phyloP scores from a whole-genome alignment of 441 rosid genomes.

The Populus hybrid region DNA sequence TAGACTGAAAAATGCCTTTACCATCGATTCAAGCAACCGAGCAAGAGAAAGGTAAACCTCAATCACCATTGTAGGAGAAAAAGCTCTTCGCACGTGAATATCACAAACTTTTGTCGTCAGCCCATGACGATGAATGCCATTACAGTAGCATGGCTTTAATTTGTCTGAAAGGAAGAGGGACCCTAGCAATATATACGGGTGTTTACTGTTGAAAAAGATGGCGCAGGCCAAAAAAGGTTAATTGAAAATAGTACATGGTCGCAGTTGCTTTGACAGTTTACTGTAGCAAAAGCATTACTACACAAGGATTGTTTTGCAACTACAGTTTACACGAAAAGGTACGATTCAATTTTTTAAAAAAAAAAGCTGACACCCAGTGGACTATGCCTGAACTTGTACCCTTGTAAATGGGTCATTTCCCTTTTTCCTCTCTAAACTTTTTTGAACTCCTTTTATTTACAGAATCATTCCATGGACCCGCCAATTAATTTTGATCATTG shows the following conservation, averaged over 20 bases:
- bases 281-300: not conserved
- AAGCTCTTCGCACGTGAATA: not conserved
- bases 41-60: not conserved
- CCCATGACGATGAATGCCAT: not conserved
- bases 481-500: constrained; percentile 24
- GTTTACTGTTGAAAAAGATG: not conserved
- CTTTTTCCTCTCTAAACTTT: not conserved
- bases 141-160: too few relatives aligned
- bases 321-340: constrained; percentile 13
- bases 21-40: not conserved
- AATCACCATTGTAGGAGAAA: not conserved
- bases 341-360: not conserved
- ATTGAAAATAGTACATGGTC: too few relatives aligned
- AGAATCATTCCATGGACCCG: constrained; percentile 35
- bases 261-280: not conserved
- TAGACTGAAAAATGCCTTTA: not conserved
- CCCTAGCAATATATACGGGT: not conserved
- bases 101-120: not conserved
- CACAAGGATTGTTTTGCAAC: not conserved
- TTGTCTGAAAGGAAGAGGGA: not conserved
- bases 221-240: not conserved
- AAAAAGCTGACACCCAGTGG: constrained; percentile 15
- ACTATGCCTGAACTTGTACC: constrained; percentile 11
- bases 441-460: constrained; percentile 24
- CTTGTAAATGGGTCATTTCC: constrained; percentile 14